phyloP scores from a whole-genome alignment of 768 basidiomycete species.

The Collybiopsis luxurians region DNA sequence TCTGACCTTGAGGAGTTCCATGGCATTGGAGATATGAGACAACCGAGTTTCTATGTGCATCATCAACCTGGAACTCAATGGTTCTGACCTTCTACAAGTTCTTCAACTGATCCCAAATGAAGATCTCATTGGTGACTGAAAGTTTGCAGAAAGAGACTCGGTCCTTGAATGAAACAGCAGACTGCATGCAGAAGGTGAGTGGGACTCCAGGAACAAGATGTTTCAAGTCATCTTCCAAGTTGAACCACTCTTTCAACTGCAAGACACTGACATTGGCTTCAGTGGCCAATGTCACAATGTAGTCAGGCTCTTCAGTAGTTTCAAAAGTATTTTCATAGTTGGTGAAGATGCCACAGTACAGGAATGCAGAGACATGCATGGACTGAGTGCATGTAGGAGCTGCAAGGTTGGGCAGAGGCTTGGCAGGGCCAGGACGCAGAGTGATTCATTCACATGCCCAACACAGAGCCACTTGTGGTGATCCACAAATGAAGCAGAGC shows the following conservation, averaged over 20 bases:
- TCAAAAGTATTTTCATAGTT: conserved; percentile 98
- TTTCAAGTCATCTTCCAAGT: conserved; percentile 82
- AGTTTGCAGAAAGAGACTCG: conserved; percentile 81
- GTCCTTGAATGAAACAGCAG: conserved; percentile 91
- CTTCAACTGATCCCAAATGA: conserved; percentile 86
- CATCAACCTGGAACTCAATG: conserved; percentile 82
- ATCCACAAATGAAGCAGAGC: too few species aligned
- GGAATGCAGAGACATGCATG: conserved; percentile 97
- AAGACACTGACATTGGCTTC: conserved; percentile 88
- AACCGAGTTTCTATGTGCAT: conserved; percentile 91
- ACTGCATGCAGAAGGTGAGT: conserved; percentile 87
- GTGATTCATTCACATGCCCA: too few species aligned
- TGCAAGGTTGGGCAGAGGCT: too few species aligned
- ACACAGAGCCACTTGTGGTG: too few species aligned
- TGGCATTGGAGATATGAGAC: conserved; percentile 91
- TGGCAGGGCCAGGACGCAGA: too few species aligned
- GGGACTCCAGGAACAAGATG: conserved; percentile 78
- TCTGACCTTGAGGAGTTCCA: conserved; percentile 74
- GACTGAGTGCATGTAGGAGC: too few species aligned
- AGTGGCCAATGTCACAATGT: conserved; percentile 68
- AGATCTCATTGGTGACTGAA: conserved; percentile 80
- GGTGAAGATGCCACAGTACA: conserved; percentile 91
- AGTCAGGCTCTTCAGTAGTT: conserved; percentile 85
- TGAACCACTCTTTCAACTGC: conserved; percentile 96
- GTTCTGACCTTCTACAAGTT: conserved; percentile 85